A percentile compares a stretch with the other conserved stretches of the same genome.
phyloP scores from a whole-genome alignment of 305 asterid genomes.

The Solanum hybrid region DNA sequence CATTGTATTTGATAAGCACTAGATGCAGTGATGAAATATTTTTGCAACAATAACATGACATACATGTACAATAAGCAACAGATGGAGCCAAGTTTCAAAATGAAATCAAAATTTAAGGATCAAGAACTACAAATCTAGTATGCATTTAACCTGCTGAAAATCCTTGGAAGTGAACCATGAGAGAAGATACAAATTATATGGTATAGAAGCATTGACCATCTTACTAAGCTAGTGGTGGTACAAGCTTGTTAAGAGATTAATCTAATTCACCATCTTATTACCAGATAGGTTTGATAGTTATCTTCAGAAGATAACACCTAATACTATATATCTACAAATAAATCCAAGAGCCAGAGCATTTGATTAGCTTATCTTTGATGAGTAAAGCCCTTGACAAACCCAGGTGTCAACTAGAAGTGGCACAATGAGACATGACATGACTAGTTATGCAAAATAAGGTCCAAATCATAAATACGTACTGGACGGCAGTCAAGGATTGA shows the following conservation, averaged over 20 bases:
- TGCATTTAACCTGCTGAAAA: background rate
- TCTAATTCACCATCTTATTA: background rate
- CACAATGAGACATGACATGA: background rate
- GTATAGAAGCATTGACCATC: background rate
- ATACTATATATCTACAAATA: background rate
- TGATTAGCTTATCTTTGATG: background rate
- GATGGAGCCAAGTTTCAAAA: background rate
- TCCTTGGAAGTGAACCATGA: background rate
- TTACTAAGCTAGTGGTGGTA: background rate
- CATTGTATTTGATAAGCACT: background rate
- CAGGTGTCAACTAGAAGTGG: background rate
- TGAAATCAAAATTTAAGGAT: background rate
- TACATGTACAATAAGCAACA: background rate
- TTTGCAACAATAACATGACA: background rate
- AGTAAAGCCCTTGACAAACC: background rate
- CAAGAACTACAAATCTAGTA: background rate
- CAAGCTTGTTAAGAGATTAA: background rate
- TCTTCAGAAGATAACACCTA: background rate
- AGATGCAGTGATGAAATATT: background rate
- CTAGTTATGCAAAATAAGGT: background rate
- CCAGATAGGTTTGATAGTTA: background rate
- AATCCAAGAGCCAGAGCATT: background rate
- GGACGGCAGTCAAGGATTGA: conserved; percentile 89
- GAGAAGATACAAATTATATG: background rate
- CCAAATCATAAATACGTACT: conserved; percentile 22